Base-by-base conservation (phyloP, 108 stramenopile genomes). In the Nitzschia palea region DNA sequence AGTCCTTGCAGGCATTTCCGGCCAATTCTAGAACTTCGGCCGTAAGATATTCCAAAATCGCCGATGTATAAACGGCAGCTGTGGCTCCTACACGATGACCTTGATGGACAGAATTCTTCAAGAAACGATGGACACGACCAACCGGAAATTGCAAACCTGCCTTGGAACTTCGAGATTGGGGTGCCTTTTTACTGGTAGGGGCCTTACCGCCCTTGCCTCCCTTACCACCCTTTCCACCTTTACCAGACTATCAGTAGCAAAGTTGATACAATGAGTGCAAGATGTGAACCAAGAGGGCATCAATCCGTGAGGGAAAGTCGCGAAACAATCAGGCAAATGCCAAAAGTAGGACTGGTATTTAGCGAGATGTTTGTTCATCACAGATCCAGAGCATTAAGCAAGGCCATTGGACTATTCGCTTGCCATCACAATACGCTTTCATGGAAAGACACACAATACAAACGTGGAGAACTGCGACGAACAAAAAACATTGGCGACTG, bases 141-240 rank as follows among this genome's bases (percentile, higher is more conserved):
- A 99, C 98, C 10, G 98, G 98, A 80, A 99, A 99, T 87, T 93
- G 82, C 44, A 99, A 87, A 53, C 99, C 99, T 43, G 99, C 99
- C 86, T 97, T 97, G 67, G 87, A 86, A 26, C 97, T 97, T 68
- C 98, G 87, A 14, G 97, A 97, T 75, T 97, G 96, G 34, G 99
- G 99, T 25, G 98, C 94, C 80, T 97, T 98, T 87, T 98, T 99
- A 65, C 88, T 78, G 53, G 97, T 95, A 17, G 99, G 96, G 67
- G 96, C 96, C 74, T 98, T 98, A 55, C 97, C 98, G 33, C 98
- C 99, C 95, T 98, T 98, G 76, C 98, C 98, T 35, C 98, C 99
- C 77, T 98, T 98, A 31, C 98, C 98, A 44, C 97, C 98, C 75
- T 98, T 98, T 55, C 97, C 97, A 65, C 98, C 96, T 90, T 97